Evolutionary conservation across 78 protist genomes (phyloP).

Genomic region (Emiliania huxleyi): DNA sequence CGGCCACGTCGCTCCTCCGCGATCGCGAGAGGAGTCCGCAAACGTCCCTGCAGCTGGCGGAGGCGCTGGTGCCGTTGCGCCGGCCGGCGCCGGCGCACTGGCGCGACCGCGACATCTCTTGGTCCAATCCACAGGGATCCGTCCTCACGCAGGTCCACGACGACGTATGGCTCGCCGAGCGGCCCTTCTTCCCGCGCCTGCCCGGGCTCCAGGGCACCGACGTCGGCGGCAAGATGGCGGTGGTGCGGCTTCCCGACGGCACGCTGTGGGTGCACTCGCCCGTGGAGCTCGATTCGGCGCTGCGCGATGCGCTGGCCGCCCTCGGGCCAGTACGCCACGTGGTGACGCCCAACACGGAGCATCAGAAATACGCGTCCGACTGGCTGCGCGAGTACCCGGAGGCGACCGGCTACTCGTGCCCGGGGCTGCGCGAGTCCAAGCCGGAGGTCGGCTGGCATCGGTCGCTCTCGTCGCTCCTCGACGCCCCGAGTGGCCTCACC

Average conservation of each 20-base stretch:
- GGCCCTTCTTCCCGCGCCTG: not conserved
- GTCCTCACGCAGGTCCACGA: not conserved
- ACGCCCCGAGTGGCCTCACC: not conserved
- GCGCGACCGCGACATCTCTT: not conserved
- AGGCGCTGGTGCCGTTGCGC: not conserved
- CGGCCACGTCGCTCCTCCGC: too few relatives aligned
- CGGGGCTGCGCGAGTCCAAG: not conserved
- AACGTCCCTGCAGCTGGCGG: too few relatives aligned
- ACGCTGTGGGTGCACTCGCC: slow-evolving; percentile 27
- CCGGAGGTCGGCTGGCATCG: not conserved
- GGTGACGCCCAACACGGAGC: slow-evolving; percentile 17
- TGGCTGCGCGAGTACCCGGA: not conserved
- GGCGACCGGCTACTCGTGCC: not conserved
- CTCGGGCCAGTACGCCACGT: not conserved
- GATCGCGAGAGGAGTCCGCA: too few relatives aligned
- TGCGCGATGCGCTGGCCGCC: not conserved
- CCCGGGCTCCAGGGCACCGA: not conserved
- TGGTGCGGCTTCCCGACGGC: not conserved
- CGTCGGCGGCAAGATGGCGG: not conserved
- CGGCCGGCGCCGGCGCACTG: not conserved
- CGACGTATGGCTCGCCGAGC: slow-evolving; percentile 5
- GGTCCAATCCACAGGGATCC: not conserved
- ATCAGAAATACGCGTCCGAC: not conserved
- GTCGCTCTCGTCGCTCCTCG: not conserved
- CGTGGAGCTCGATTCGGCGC: not conserved